These are phyloP conservation scores for Capronia americana DNA, from an alignment of 2,329 filamentous ascomycete genomes.

Conservation along the genomic window DNA sequence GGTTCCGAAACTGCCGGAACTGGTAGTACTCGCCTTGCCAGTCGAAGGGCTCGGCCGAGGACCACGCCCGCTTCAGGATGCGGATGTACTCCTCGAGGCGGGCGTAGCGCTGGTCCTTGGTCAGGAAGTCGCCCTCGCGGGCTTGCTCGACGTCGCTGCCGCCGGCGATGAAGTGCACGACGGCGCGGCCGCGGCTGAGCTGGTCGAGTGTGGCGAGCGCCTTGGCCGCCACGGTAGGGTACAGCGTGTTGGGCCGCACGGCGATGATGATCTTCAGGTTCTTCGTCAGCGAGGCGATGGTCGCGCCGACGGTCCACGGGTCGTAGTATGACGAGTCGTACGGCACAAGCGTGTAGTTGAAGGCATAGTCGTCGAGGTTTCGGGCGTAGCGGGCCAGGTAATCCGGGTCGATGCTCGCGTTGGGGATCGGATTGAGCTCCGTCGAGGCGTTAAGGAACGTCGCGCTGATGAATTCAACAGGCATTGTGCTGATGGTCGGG, in stretches of 20 bases:
- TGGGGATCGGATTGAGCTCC: slow-evolving; percentile 61
- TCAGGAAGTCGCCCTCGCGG: slow-evolving; percentile 65
- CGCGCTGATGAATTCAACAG: slow-evolving; percentile 64
- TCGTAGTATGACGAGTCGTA: slow-evolving; percentile 64
- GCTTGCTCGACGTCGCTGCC: slow-evolving; percentile 67
- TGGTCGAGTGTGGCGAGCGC: slow-evolving; percentile 67
- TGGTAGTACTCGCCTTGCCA: slow-evolving; percentile 67
- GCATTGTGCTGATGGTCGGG: slow-evolving; percentile 29
- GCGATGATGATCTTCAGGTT: slow-evolving; percentile 68
- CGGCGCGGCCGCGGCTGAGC: slow-evolving; percentile 62
- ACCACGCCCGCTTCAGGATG: slow-evolving; percentile 66
- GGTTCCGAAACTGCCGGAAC: slow-evolving; percentile 65
- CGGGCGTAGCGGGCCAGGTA: slow-evolving; percentile 64
- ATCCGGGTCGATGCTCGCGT: slow-evolving; percentile 57
- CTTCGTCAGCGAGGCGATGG: slow-evolving; percentile 63
- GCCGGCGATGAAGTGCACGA: slow-evolving; percentile 69
- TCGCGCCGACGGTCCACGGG: slow-evolving; percentile 65
- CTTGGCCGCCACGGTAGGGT: slow-evolving; percentile 68
- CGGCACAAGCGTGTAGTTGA: slow-evolving; percentile 67
- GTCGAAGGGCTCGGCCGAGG: slow-evolving; percentile 63
- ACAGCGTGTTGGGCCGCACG: slow-evolving; percentile 66
- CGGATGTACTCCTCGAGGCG: slow-evolving; percentile 67
- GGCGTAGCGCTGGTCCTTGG: slow-evolving; percentile 64
- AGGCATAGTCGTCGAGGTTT: slow-evolving; percentile 64
- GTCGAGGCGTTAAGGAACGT: slow-evolving; percentile 65